Evolutionary conservation across 768 basidiomycete genomes (phyloP), one percentile per base, ranked within the genome.

Genomic region (Suillus subalutaceus): DNA sequence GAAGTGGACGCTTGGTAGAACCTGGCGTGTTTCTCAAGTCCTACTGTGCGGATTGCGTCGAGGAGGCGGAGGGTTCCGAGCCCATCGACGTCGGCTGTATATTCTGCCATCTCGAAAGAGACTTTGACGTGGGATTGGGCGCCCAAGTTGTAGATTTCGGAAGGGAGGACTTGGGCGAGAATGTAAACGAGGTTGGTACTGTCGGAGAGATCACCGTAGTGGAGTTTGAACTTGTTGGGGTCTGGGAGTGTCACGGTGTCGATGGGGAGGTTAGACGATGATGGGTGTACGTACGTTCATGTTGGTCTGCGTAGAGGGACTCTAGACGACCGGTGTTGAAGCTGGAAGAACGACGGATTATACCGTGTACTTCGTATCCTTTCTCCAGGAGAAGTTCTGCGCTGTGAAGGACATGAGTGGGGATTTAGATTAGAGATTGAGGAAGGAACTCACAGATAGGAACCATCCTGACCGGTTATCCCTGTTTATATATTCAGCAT

Each of bases 101-200:
- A 99, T 80, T 99, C 96, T 32, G 97, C 93, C 94, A 99, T 97
- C 79, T 98, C 97, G 78, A 99, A 99, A 32, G 96, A 97, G 71
- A 99, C 97, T 79, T 99, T 99, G 83, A 99, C 96, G 81, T 99
- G 96, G 46, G 93, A 95, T 78, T 98, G 97, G 16, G 96, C 96
- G 56, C 95, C 96, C 59, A 99, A 89, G 79, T 98, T 99, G 87
- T 97, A 99, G 67, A 99, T 90, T 80, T 99, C 97, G n/a, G 94
- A 91, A 2, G 96, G 96, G 77, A 92, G 92, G 64, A 97, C 95
- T 72, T 94, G 90, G 4, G 97, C 91, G 76, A 99, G 90, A 81
- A 97, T 91, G 80, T 96, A 96, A 53, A 97, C 96, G 68, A 99
- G 89, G 77, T 98, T 98, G 73, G 96, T 97, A 79, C 92, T 94